phyloP scores from a whole-genome alignment of 2,329 filamentous ascomycete species.

The Xylariaceae sp. region DNA sequence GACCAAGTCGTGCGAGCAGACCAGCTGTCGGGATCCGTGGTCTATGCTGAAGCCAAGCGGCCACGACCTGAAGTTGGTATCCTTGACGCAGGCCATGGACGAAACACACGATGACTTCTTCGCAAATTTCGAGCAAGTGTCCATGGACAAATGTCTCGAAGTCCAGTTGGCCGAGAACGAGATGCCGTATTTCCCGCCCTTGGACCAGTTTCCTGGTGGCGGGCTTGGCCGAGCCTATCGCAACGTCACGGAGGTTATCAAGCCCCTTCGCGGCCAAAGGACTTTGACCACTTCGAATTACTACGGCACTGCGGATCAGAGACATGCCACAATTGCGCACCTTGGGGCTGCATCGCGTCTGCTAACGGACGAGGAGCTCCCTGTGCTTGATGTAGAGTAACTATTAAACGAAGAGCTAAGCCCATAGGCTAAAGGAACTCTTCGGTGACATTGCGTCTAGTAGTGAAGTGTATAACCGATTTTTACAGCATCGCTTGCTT shows the following conservation, averaged over 20 bases:
- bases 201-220: slow-evolving; percentile 3
- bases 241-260: slow-evolving; percentile 16
- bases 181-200: slow-evolving; percentile 21
- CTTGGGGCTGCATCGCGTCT: slow-evolving; percentile 12
- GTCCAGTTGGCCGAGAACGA: slow-evolving; percentile 22
- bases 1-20: slow-evolving; percentile 21
- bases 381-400: slow-evolving; percentile 5
- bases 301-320: slow-evolving; percentile 20
- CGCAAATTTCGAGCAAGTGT: slow-evolving; percentile 17
- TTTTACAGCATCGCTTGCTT: too few species aligned
- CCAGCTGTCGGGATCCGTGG: slow-evolving; percentile 21
- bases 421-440: too few species aligned
- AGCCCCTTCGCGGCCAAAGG: slow-evolving; percentile 7
- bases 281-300: slow-evolving; percentile 18
- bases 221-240: slow-evolving; percentile 10
- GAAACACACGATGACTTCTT: slow-evolving; percentile 21
- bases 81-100: slow-evolving; percentile 24
- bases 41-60: slow-evolving; percentile 12
- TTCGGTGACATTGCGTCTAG: too few species aligned
- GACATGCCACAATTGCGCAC: slow-evolving; percentile 16
- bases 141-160: slow-evolving; percentile 21
- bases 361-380: slow-evolving; percentile 20
- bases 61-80: slow-evolving; percentile 9
- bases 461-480: too few species aligned
- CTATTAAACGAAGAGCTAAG: background rate